Evolutionary conservation across 352 stramenopile genomes (phyloP), one percentile per base, ranked within the genome.

Genomic region (Globisporangium sylvaticum): DNA sequence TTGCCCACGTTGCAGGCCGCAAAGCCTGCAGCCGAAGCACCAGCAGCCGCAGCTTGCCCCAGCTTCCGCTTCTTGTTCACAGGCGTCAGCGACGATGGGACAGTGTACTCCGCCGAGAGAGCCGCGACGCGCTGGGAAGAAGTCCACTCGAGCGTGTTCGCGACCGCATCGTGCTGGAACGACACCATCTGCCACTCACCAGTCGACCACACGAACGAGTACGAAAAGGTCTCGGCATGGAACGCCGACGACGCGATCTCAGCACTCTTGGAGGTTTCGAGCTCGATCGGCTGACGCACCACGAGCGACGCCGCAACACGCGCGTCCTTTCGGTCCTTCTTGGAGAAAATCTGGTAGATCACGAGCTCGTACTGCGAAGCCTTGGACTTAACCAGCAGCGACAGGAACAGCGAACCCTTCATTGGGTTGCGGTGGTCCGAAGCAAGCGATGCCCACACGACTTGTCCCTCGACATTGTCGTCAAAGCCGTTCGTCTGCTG

Each of bases 1-100:
- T 73, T 74, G 10, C 80, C 83, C 22, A 91, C 68, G 27, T 69
- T 70, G 25, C 73, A 76, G 3, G 74, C 69, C 34, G 78, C 67
- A 62, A 81, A 88, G 25, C 66, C 66, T 0, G 66, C 24, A 1
- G 72, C 67, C n/a, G 46, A 32, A 1, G 27, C 31, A 3, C 27
- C 27, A 10, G 65, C n/a, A 12, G 65, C 20, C 7, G 50, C 53
- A 4, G 59, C 75, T 1, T 64, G 62, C 4, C 74, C 65, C 7
- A 92, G 68, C 70, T 91, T 93, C 14, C 81, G 78, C 66, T 89
- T 91, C 72, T 93, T 93, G 64, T 88, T 75, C 42, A 66, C 56
- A 12, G 69, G 50, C 31, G 37, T 67, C 8, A 68, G 37, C 48
- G 77, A 66, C 18, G 67, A 59, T 22, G 66, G 32, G 22, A 72